These are phyloP conservation scores for Sporothrix pallida DNA, from an alignment of 2,329 filamentous ascomycete genomes.

Conservation along the genomic window DNA sequence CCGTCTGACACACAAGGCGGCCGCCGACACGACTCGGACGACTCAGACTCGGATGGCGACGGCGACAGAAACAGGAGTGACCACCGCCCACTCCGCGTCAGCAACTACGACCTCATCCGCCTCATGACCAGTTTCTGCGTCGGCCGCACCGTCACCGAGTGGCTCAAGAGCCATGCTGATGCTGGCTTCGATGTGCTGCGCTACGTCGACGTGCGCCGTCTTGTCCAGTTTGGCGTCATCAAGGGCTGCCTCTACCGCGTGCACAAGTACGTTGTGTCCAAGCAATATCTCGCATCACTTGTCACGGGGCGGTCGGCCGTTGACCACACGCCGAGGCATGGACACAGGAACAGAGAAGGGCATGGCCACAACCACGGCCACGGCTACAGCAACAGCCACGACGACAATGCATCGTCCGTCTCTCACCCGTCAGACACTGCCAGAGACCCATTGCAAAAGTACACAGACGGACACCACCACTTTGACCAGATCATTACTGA, in stretches of 20 bases:
- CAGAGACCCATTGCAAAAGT: slow-evolving; percentile 65
- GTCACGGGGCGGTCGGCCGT: slow-evolving; percentile 59
- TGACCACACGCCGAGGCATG: slow-evolving; percentile 37
- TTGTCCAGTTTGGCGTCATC: slow-evolving; percentile 95
- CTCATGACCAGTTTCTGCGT: slow-evolving; percentile 86
- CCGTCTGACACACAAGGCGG: not conserved
- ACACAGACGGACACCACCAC: slow-evolving; percentile 74
- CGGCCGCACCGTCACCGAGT: slow-evolving; percentile 83
- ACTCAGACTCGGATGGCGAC: slow-evolving; percentile 12
- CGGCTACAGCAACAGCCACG: slow-evolving; percentile 30
- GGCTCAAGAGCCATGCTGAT: slow-evolving; percentile 77
- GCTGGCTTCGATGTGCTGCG: slow-evolving; percentile 68
- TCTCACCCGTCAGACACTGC: slow-evolving; percentile 36
- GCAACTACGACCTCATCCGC: slow-evolving; percentile 72
- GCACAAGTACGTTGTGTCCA: slow-evolving; percentile 84
- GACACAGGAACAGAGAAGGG: not conserved
- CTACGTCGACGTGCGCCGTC: slow-evolving; percentile 83
- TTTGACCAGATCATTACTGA: slow-evolving; percentile 86
- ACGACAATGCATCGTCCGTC: not conserved
- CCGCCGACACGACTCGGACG: not conserved
- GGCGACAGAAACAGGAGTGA: slow-evolving; percentile 6
- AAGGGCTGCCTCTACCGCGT: slow-evolving; percentile 93
- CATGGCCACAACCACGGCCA: not conserved
- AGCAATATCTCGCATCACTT: slow-evolving; percentile 63
- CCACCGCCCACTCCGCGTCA: slow-evolving; percentile 46